A percentile compares a stretch with the other conserved stretches of the same genome.
These are phyloP conservation scores for Alisma plantagoaquatica DNA, from an alignment of 106 monocot species.

Conservation along the genomic window DNA sequence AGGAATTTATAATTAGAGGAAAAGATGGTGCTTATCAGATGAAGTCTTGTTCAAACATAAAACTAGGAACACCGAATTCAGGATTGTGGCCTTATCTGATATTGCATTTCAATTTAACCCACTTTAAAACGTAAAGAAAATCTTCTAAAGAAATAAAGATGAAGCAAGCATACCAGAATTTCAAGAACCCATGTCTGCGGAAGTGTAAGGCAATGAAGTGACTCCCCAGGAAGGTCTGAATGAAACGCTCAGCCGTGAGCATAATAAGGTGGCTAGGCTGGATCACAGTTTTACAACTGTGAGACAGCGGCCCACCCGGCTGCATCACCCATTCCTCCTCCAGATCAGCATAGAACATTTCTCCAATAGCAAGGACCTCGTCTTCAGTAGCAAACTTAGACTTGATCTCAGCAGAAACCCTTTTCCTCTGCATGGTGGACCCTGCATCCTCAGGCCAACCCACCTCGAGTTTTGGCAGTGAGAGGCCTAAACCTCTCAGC, in stretches of 20 bases:
- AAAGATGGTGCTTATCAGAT: too few relatives aligned
- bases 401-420: constrained; percentile 50
- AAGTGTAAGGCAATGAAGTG: constrained; percentile 93
- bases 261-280: constrained; percentile 63
- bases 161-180: constrained; percentile 87
- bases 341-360: constrained; percentile 91
- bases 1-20: too few relatives aligned
- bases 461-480: constrained; percentile 54
- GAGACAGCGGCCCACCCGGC: constrained; percentile 82
- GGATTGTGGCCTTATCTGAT: too few relatives aligned
- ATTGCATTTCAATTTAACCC: too few relatives aligned
- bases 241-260: constrained; percentile 83
- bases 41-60: too few relatives aligned
- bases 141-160: too few relatives aligned
- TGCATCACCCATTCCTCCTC: constrained; percentile 95
- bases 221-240: constrained; percentile 93
- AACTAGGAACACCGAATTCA: too few relatives aligned
- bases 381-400: constrained; percentile 61
- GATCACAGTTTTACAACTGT: constrained; percentile 69
- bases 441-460: constrained; percentile 90
- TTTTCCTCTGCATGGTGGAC: constrained; percentile 48
- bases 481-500: constrained; percentile 58
- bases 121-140: too few relatives aligned
- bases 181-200: constrained; percentile 88
- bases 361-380: constrained; percentile 90